Evolutionary conservation across 345 rosid species (phyloP).

Genomic region (Euclidium syriacum): DNA sequence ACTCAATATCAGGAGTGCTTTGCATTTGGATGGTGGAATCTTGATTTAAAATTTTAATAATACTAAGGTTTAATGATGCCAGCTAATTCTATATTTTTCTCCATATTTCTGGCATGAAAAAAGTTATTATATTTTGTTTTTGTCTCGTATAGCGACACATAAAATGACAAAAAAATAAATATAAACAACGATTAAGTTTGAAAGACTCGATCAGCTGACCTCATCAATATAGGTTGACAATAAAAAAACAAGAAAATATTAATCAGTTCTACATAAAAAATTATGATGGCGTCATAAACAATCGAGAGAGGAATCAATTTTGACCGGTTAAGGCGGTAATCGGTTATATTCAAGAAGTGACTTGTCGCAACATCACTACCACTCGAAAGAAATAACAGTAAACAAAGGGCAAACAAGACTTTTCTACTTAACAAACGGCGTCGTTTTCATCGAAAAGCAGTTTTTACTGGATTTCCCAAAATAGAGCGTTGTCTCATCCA

Average conservation of each 20-base stretch:
- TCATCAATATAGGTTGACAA: slow-evolving; percentile 2
- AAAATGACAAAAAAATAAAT: neutral
- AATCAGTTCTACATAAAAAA: neutral
- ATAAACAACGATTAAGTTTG: neutral
- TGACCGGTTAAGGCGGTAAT: slow-evolving; percentile 27
- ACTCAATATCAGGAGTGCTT: slow-evolving; percentile 8
- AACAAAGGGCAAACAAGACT: slow-evolving; percentile 1
- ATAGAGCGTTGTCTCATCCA: slow-evolving; percentile 30
- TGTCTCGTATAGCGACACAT: neutral
- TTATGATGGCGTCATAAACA: neutral
- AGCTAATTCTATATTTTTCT: slow-evolving; percentile 24
- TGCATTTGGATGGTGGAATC: slow-evolving; percentile 28
- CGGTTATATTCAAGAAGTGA: slow-evolving; percentile 17
- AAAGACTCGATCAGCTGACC: slow-evolving; percentile 6
- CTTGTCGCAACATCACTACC: slow-evolving; percentile 28
- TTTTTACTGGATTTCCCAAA: slow-evolving; percentile 18
- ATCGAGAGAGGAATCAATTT: neutral
- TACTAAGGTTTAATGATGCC: slow-evolving; percentile 22
- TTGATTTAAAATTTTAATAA: neutral
- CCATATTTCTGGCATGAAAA: slow-evolving; percentile 8
- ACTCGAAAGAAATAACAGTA: slow-evolving; percentile 10
- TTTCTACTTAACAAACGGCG: neutral
- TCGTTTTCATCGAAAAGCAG: slow-evolving; percentile 31
- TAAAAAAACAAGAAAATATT: neutral
- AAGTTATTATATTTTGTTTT: neutral